Percentiles rank a stretch among this genome's conserved stretches.
Conservation (phyloP, 1,139 yeast genomes). For the Saccharomyces hybrid region DNA sequence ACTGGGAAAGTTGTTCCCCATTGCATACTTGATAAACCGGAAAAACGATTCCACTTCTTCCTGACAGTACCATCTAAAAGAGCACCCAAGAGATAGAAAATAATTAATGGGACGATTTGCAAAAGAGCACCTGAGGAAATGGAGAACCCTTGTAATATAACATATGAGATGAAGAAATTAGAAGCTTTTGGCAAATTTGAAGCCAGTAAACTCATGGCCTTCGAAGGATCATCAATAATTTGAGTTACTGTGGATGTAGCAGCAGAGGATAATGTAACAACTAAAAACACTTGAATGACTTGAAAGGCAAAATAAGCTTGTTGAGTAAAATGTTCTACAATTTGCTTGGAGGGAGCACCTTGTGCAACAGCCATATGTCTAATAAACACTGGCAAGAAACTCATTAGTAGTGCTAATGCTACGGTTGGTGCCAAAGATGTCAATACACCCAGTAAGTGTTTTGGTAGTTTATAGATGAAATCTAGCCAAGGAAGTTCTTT, state of each 20-base stretch:
- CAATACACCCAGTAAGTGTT: constrained; percentile 61
- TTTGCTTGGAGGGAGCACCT: constrained; percentile 59
- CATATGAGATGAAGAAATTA: constrained; percentile 69
- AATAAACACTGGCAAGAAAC: constrained; percentile 65
- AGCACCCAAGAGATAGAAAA: constrained; percentile 62
- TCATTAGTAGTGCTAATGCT: constrained; percentile 74
- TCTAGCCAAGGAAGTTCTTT: constrained; percentile 59
- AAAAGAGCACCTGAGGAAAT: constrained; percentile 73
- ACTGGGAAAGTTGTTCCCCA: constrained; percentile 92
- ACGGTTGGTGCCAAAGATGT: constrained; percentile 84
- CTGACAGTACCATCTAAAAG: constrained; percentile 76
- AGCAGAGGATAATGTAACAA: constrained; percentile 63
- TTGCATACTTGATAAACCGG: constrained; percentile 50
- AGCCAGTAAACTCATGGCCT: constrained; percentile 65
- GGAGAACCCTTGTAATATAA: constrained; percentile 74
- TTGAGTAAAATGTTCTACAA: constrained; percentile 66
- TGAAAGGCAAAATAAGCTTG: constrained; percentile 65
- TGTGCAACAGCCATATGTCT: constrained; percentile 56
- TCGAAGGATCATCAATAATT: constrained; percentile 55
- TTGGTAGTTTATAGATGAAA: constrained; percentile 66
- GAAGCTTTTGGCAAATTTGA: constrained; percentile 79
- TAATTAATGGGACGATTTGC: constrained; percentile 64
- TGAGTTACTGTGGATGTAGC: constrained; percentile 67
- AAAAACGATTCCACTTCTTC: constrained; percentile 73
- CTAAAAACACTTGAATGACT: constrained; percentile 62